Conservation (phyloP, 768 basidiomycete genomes). For the Candolleomyces efflorescens region DNA sequence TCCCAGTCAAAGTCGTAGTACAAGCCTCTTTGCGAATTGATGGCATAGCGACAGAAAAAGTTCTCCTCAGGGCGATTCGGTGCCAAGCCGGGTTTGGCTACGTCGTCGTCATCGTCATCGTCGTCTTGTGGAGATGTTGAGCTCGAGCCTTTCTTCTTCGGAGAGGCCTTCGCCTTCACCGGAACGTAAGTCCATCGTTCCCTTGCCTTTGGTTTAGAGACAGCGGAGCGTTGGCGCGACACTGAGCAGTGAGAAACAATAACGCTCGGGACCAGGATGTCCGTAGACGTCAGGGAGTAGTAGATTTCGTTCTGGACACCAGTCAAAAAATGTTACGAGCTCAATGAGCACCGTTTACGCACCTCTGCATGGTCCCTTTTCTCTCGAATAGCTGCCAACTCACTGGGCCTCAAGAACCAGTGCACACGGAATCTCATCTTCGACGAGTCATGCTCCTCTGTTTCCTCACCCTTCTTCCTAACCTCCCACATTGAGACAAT, state of each 20-base stretch:
- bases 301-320: slow-evolving; percentile 72
- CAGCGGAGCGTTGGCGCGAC: slow-evolving; percentile 21
- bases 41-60: slow-evolving; percentile 57
- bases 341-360: slow-evolving; percentile 12
- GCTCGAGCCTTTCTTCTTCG: slow-evolving; percentile 17
- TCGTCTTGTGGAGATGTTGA: slow-evolving; percentile 9
- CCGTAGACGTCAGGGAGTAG: slow-evolving; percentile 50
- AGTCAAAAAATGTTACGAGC: not conserved
- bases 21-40: slow-evolving; percentile 53
- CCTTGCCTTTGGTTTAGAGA: slow-evolving; percentile 5
- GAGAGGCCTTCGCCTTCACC: not conserved
- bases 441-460: slow-evolving; percentile 15
- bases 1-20: slow-evolving; percentile 65
- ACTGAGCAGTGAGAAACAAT: slow-evolving; percentile 53
- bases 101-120: slow-evolving; percentile 15
- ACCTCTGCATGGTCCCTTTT: slow-evolving; percentile 61
- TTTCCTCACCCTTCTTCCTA: slow-evolving; percentile 17
- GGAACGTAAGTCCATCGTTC: slow-evolving; percentile 5
- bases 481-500: slow-evolving; percentile 68
- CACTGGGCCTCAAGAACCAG: slow-evolving; percentile 69
- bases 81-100: not conserved
- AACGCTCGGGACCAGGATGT: slow-evolving; percentile 44
- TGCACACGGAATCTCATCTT: slow-evolving; percentile 61
- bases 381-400: slow-evolving; percentile 57
- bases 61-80: slow-evolving; percentile 17